Percentiles rank a stretch among this genome's conserved stretches.
These are phyloP conservation scores for Scedosporium apiospermum DNA, from an alignment of 2,329 filamentous ascomycete species.

Conservation along the genomic window DNA sequence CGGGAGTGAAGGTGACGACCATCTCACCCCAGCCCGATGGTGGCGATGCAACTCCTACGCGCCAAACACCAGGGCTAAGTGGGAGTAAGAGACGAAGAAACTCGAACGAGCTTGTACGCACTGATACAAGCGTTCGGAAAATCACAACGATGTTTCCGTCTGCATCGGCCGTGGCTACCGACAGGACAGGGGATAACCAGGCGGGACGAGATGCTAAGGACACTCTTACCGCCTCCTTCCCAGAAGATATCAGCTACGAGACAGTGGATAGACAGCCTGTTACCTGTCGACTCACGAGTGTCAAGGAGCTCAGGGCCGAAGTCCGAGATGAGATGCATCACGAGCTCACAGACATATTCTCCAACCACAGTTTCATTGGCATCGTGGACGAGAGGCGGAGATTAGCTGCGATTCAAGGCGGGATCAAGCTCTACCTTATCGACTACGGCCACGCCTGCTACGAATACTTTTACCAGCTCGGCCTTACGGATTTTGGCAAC, in stretches of 20 bases:
- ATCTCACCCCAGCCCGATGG: conserved; percentile 14
- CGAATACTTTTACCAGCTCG: conserved; percentile 94
- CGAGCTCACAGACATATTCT: conserved; percentile 77
- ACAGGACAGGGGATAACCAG: background rate
- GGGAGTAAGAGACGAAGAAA: conserved; percentile 30
- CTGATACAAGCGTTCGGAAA: conserved; percentile 80
- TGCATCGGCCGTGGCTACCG: conserved; percentile 14
- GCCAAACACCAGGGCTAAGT: conserved; percentile 22
- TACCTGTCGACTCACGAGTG: conserved; percentile 66
- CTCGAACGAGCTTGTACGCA: conserved; percentile 76
- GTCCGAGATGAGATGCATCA: conserved; percentile 78
- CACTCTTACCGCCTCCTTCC: conserved; percentile 19
- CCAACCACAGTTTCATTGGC: conserved; percentile 85
- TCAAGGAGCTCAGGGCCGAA: conserved; percentile 72
- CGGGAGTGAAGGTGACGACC: conserved; percentile 40
- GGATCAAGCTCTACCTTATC: conserved; percentile 82
- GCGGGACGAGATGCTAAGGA: conserved; percentile 20
- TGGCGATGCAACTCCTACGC: conserved; percentile 16
- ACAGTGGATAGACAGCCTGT: conserved; percentile 58
- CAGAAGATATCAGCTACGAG: conserved; percentile 58
- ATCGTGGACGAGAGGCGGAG: conserved; percentile 81
- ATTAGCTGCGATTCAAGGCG: conserved; percentile 85
- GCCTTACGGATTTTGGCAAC: conserved; percentile 90
- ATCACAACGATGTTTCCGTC: conserved; percentile 93
- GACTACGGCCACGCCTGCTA: conserved; percentile 83